A percentile compares a stretch with the other conserved stretches of the same genome.
These are phyloP conservation scores for Tubosaeta sp. DNA, from an alignment of 768 basidiomycete species.

Conservation along the genomic window DNA sequence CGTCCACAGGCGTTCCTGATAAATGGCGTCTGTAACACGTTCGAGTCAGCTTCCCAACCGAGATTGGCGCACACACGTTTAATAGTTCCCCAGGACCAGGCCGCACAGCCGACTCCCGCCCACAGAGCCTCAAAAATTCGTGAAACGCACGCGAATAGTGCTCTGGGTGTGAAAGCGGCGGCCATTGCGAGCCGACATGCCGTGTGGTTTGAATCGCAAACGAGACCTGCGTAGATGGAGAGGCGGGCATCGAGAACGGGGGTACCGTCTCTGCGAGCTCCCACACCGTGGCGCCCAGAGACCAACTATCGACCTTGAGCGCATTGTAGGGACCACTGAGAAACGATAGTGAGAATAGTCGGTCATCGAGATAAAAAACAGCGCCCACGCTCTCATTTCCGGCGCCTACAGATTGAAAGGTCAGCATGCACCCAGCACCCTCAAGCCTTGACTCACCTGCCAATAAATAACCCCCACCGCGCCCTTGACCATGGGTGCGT, in stretches of 20 bases:
- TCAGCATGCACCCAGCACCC: slow-evolving; percentile 1
- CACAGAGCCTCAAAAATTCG: slow-evolving; percentile 67
- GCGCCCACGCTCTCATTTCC: slow-evolving; percentile 64
- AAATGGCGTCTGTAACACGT: slow-evolving; percentile 48
- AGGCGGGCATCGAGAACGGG: slow-evolving; percentile 53
- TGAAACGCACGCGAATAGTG: slow-evolving; percentile 66
- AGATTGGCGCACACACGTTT: slow-evolving; percentile 41
- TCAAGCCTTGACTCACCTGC: slow-evolving; percentile 48
- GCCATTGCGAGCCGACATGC: slow-evolving; percentile 58
- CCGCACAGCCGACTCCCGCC: slow-evolving; percentile 51
- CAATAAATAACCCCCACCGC: slow-evolving; percentile 72
- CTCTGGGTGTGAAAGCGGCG: slow-evolving; percentile 53
- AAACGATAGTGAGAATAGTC: slow-evolving; percentile 7
- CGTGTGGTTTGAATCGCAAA: slow-evolving; percentile 38
- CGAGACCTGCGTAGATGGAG: slow-evolving; percentile 13
- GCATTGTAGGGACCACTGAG: slow-evolving; percentile 64
- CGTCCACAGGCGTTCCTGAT: slow-evolving; percentile 68
- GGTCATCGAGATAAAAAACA: background rate
- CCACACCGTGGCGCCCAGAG: slow-evolving; percentile 80
- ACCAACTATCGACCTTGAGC: slow-evolving; percentile 77
- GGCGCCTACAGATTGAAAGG: slow-evolving; percentile 45
- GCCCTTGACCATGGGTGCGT: slow-evolving; percentile 50
- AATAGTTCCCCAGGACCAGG: slow-evolving; percentile 55
- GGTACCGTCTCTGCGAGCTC: slow-evolving; percentile 74
- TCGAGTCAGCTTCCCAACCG: slow-evolving; percentile 3